Evolutionary conservation across 345 rosid species (phyloP).

Genomic region (Brassica cretica): DNA sequence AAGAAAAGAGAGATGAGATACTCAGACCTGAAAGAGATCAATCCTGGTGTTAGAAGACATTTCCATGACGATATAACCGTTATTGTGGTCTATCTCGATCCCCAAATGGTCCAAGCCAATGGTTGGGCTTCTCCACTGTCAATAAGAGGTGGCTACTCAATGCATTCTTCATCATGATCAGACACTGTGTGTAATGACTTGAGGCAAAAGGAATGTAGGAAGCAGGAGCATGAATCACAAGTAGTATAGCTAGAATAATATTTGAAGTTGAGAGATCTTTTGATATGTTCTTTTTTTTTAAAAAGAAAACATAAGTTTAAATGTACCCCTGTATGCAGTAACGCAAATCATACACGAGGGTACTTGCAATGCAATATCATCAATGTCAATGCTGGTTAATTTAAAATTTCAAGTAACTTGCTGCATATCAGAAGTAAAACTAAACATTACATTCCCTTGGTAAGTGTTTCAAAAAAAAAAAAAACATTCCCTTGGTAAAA

Average conservation of each 20-base stretch:
- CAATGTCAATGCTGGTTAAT: neutral
- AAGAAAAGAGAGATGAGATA: slow-evolving; percentile 87
- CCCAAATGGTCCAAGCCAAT: slow-evolving; percentile 14
- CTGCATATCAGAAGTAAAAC: neutral
- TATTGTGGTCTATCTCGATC: slow-evolving; percentile 54
- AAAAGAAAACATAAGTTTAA: slow-evolving; percentile 17
- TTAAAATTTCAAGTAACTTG: neutral
- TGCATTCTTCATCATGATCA: slow-evolving; percentile 3
- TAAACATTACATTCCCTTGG: slow-evolving; percentile 19
- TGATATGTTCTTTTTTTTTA: neutral
- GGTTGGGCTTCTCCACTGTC: slow-evolving; percentile 44
- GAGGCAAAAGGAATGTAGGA: neutral
- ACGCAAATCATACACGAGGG: neutral
- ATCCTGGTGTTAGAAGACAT: slow-evolving; percentile 68
- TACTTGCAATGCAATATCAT: neutral
- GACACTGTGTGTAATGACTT: neutral
- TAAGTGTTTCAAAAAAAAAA: too few relatives aligned
- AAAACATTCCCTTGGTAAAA: too few relatives aligned
- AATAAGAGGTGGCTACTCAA: slow-evolving; percentile 48
- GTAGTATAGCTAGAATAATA: slow-evolving; percentile 30
- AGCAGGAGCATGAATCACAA: neutral
- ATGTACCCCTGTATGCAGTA: slow-evolving; percentile 18
- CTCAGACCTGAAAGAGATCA: slow-evolving; percentile 63
- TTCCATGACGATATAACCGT: slow-evolving; percentile 76
- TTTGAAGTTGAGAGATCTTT: slow-evolving; percentile 11